Evolutionary conservation across 2,329 filamentous ascomycete species (phyloP), one percentile per base, ranked within the genome.

Genomic region (Diaporthe sp.): DNA sequence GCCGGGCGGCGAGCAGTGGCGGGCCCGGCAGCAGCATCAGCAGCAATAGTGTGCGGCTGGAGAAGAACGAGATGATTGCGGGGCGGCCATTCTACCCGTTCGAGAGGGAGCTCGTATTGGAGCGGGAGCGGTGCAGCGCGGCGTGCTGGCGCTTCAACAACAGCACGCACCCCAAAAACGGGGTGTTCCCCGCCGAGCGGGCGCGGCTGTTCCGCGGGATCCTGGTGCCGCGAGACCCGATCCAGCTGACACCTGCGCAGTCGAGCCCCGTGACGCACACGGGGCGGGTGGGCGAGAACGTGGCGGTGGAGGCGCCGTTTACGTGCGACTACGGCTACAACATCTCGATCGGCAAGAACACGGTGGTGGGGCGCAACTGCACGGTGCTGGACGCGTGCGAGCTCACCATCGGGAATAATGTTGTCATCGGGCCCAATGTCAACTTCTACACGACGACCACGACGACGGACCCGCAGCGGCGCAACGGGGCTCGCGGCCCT

Each of bases 271-370:
- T 89, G 71, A 87, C 87, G 53, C 87, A 89, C 78, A 81, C 86
- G 72, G 94, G 90, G 72, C 89, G 87, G 32, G 89, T 97, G 8
- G 94, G 94, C n/a, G 89, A 92, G 22, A 91, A 93, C 72, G 93
- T 94, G 7, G 88, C 92, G 55, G 93, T 99, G 35, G 95, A 98
- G 79, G 92, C 94, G 3, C 96, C 96, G 0, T 98, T 99, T 82
- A 92, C 89, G 61, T 98, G 96, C 81, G 95, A 98, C 80, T 81
- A 98, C 80, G 97, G 97, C 0, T 98, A 98, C 85, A 98, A 99
- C 82, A 93, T 98, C 79, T 90, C 90, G 63, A 94, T 99, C 77
- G 96, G 94, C 17, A 93, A 96, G 78, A 92, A 97, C 77, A 94
- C 97, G 3, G 90, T 92, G 72, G 94, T 99, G 77, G 94, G 93